These are phyloP conservation scores for Tarenaya hassleriana DNA, from an alignment of 345 rosid genomes.

Conservation along the genomic window DNA sequence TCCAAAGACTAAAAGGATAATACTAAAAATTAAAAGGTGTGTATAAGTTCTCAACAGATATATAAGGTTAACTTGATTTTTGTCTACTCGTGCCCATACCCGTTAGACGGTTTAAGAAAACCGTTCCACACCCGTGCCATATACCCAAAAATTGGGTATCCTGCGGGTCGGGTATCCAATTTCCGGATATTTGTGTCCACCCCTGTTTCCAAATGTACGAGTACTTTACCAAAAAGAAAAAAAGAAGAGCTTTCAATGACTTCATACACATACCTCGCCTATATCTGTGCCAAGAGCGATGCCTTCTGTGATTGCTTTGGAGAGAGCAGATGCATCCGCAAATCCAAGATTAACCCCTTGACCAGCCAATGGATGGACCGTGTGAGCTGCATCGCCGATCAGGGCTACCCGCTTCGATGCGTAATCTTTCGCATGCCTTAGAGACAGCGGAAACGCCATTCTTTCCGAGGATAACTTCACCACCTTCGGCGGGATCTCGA, in stretches of 20 bases:
- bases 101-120: no score
- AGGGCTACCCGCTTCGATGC: constrained; percentile 63
- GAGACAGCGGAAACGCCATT: constrained; percentile 84
- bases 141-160: no score
- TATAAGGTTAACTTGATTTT: no score
- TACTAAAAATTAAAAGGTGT: no score
- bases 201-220: no score
- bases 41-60: no score
- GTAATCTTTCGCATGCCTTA: constrained; percentile 65
- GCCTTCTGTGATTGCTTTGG: constrained; percentile 61
- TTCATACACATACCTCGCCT: constrained; percentile 60
- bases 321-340: constrained; percentile 74
- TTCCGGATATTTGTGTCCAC: background rate
- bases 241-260: background rate
- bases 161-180: background rate
- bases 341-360: constrained; percentile 97
- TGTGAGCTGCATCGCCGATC: constrained; percentile 90
- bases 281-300: constrained; percentile 77
- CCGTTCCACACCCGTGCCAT: no score
- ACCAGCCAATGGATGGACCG: constrained; percentile 95
- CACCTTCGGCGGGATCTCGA: constrained; percentile 74
- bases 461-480: constrained; percentile 69
- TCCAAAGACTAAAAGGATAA: no score
- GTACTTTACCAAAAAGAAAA: no score
- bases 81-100: no score